Percentiles rank a stretch among this genome's conserved stretches.
Evolutionary conservation across 371 early-diverging fungal genomes (phyloP).

Genomic region (Syncephalastrum monosporum): DNA sequence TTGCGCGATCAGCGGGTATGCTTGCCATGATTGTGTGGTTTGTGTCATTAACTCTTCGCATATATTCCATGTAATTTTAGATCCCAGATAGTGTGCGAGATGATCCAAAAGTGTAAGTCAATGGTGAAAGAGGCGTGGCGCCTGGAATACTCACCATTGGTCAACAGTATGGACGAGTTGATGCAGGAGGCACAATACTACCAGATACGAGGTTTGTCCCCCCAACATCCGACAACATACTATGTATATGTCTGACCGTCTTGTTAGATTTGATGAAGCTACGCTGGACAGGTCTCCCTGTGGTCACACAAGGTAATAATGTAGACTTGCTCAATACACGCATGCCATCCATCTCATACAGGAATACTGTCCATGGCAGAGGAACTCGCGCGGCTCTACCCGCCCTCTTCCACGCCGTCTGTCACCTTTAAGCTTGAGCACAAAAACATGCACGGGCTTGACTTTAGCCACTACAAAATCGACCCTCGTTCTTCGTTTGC

Average conservation of each 20-base stretch:
- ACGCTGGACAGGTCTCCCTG: conserved; percentile 28
- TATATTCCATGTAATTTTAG: conserved; percentile 11
- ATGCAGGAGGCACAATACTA: conserved; percentile 45
- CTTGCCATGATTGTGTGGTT: too few relatives aligned
- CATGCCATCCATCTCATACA: too few relatives aligned
- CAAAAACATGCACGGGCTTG: conserved; percentile 27
- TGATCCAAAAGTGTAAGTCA: conserved; percentile 34
- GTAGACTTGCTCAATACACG: too few relatives aligned
- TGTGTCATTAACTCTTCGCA: neutral
- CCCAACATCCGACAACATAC: too few relatives aligned
- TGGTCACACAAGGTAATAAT: conserved; percentile 31
- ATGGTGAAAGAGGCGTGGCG: neutral
- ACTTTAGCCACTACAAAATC: conserved; percentile 34
- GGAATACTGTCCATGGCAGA: conserved; percentile 10
- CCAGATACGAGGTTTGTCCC: conserved; percentile 21
- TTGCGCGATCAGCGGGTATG: conserved; percentile 37
- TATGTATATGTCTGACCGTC: too few relatives aligned
- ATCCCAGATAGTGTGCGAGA: conserved; percentile 31
- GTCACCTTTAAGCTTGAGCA: conserved; percentile 16
- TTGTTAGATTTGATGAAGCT: conserved; percentile 27
- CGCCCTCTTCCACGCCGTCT: conserved; percentile 9
- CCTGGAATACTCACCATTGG: neutral
- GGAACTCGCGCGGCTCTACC: conserved; percentile 25
- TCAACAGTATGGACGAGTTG: conserved; percentile 39
- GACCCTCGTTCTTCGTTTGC: conserved; percentile 34